Evolutionary conservation across 345 rosid species (phyloP).

Genomic region (thale cress (Arabidopsis thaliana)): DNA sequence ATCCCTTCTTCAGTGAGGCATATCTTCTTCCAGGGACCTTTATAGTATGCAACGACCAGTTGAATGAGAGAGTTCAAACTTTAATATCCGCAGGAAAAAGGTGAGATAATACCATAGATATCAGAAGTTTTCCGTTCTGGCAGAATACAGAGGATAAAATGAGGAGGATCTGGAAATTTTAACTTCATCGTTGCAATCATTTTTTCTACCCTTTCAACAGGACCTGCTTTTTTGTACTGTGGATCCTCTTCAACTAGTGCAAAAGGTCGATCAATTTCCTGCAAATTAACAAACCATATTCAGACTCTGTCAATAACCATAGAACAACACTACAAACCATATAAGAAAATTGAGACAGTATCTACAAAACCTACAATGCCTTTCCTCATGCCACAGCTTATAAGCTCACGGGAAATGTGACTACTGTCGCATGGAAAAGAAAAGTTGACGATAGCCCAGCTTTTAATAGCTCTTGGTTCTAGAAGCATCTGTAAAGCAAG

Average conservation of each 20-base stretch:
- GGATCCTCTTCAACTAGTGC: constrained; percentile 79
- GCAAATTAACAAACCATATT: constrained; percentile 28
- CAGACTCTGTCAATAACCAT: constrained; percentile 12
- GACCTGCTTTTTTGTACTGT: constrained; percentile 52
- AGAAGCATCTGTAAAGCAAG: constrained; percentile 59
- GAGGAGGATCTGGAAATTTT: constrained; percentile 64
- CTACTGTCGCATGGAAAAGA: constrained; percentile 87
- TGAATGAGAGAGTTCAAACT: constrained; percentile 17
- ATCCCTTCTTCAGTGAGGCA: constrained; percentile 74
- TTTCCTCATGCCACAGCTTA: constrained; percentile 72
- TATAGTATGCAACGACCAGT: constrained; percentile 34
- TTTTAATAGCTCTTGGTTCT: constrained; percentile 52
- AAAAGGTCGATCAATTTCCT: constrained; percentile 76
- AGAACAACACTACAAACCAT: constrained; percentile 27
- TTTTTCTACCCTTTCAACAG: constrained; percentile 76
- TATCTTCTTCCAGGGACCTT: constrained; percentile 92
- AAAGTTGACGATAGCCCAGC: constrained; percentile 88
- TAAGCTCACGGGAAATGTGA: constrained; percentile 72
- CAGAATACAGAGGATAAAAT: constrained; percentile 77
- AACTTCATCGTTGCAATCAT: constrained; percentile 65
- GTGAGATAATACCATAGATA: constrained; percentile 65
- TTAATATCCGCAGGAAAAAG: constrained; percentile 19
- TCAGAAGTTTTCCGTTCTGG: constrained; percentile 81
- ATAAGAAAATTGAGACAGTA: constrained; percentile 26
- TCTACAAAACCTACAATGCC: constrained; percentile 68